A percentile compares a stretch with the other conserved stretches of the same genome.
phyloP scores from a whole-genome alignment of 805 yeast species.

The Wickerhamomyces ciferrii region DNA sequence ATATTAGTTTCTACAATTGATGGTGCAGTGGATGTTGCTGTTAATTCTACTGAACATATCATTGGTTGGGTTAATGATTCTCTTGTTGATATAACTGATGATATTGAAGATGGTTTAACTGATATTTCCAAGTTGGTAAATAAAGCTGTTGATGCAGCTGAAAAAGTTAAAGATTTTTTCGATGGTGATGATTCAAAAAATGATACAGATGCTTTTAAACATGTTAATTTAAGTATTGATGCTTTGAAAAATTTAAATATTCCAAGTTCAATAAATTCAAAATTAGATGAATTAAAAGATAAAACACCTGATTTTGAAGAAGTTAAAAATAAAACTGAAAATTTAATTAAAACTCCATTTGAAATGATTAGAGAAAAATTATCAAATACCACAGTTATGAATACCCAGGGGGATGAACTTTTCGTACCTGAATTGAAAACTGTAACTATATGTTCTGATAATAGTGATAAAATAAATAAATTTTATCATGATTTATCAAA shows the following conservation, averaged over 20 bases:
- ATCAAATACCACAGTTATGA: constrained; percentile 22
- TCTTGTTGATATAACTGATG: constrained; percentile 45
- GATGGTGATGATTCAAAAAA: constrained; percentile 41
- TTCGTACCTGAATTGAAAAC: constrained; percentile 34
- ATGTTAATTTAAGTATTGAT: constrained; percentile 54
- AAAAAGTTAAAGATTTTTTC: constrained; percentile 52
- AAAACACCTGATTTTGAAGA: constrained; percentile 62
- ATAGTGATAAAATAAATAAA: constrained; percentile 31
- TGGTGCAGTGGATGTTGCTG: constrained; percentile 66
- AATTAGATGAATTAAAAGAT: constrained; percentile 44
- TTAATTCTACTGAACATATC: constrained; percentile 65
- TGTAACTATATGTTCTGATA: constrained; percentile 33
- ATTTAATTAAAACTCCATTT: constrained; percentile 57
- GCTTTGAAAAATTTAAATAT: constrained; percentile 55
- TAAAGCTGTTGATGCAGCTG: constrained; percentile 44
- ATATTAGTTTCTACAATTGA: constrained; percentile 67
- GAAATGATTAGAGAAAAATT: constrained; percentile 37
- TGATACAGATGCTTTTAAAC: constrained; percentile 23
- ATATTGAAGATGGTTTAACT: constrained; percentile 59
- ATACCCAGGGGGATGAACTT: constrained; percentile 18
- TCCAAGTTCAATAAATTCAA: constrained; percentile 56
- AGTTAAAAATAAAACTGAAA: constrained; percentile 54
- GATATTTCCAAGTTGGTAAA: constrained; percentile 57
- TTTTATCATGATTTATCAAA: constrained; percentile 28
- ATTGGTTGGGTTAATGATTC: constrained; percentile 60